Evolutionary conservation across 495 filamentous ascomycete species (phyloP).

Genomic region (Chaetomidium leptoderma): DNA sequence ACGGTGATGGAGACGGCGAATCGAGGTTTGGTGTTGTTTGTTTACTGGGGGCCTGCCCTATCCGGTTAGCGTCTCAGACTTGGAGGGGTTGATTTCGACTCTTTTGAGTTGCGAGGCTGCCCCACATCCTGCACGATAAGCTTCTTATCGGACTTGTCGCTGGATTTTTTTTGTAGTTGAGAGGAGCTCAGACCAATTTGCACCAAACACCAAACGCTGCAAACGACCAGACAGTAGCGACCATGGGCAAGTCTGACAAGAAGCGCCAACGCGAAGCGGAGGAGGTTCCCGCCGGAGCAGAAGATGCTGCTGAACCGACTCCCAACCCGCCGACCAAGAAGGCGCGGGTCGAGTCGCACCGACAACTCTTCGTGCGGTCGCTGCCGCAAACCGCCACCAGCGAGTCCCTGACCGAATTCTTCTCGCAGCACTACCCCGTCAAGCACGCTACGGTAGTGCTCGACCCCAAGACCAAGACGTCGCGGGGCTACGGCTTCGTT

Average conservation of each 20-base stretch:
- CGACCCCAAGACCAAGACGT: slow-evolving; percentile 75
- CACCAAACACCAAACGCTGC: background rate
- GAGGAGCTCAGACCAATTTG: slow-evolving; percentile 13
- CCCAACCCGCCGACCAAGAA: slow-evolving; percentile 41
- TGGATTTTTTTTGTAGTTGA: slow-evolving; percentile 23
- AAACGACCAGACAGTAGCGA: slow-evolving; percentile 6
- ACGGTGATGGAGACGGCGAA: background rate
- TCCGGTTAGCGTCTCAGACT: slow-evolving; percentile 18
- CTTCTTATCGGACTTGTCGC: slow-evolving; percentile 17
- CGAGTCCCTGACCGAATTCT: slow-evolving; percentile 76
- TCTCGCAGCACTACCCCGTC: slow-evolving; percentile 89
- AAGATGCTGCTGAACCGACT: slow-evolving; percentile 8
- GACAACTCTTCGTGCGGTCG: slow-evolving; percentile 85
- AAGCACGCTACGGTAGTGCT: slow-evolving; percentile 88
- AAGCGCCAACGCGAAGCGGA: slow-evolving; percentile 35
- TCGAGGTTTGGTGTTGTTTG: slow-evolving; percentile 21
- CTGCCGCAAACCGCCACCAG: slow-evolving; percentile 73
- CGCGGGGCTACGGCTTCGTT: slow-evolving; percentile 92
- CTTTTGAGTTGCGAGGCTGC: background rate
- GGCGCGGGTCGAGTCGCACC: slow-evolving; percentile 45
- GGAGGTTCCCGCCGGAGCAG: slow-evolving; percentile 11
- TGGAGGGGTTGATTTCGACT: slow-evolving; percentile 17
- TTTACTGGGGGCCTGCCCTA: slow-evolving; percentile 23
- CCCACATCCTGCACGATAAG: slow-evolving; percentile 22
- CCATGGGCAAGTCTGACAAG: slow-evolving; percentile 35